phyloP scores from a whole-genome alignment of 2,329 filamentous ascomycete species.

The Ascochyta pisi region DNA sequence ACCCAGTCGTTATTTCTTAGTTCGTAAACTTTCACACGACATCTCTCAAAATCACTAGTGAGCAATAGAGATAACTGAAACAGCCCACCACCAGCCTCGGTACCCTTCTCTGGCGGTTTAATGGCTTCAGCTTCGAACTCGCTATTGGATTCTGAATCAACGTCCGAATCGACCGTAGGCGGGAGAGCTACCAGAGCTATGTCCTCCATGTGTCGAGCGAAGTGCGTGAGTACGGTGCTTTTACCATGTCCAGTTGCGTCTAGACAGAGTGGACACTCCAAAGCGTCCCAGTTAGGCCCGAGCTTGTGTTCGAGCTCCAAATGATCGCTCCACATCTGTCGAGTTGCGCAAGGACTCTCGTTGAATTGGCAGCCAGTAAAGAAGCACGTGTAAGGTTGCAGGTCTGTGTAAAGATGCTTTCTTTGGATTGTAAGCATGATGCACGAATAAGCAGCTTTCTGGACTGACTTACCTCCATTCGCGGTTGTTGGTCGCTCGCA shows the following conservation, averaged over 20 bases:
- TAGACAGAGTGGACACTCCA: conserved; percentile 28
- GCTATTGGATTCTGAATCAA: too few relatives aligned
- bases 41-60: too few relatives aligned
- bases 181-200: conserved; percentile 29
- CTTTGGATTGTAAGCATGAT: conserved; percentile 5
- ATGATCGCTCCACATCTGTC: conserved; percentile 26
- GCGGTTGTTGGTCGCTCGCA: conserved; percentile 22
- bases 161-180: conserved; percentile 24
- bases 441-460: too few relatives aligned
- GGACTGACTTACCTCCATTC: conserved; percentile 27
- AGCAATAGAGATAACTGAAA: too few relatives aligned
- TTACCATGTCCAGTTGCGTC: conserved; percentile 21
- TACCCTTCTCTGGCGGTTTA: too few relatives aligned
- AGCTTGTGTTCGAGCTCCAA: conserved; percentile 25
- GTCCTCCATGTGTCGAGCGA: conserved; percentile 35
- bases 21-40: too few relatives aligned
- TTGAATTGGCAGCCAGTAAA: conserved; percentile 21
- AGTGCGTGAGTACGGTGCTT: conserved; percentile 22
- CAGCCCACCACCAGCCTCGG: too few relatives aligned
- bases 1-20: too few relatives aligned
- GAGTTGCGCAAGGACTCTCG: conserved; percentile 18
- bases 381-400: conserved; percentile 32
- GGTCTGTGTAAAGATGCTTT: conserved; percentile 32
- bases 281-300: conserved; percentile 23
- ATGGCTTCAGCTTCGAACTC: conserved; percentile 13